Conservation (phyloP, 2,329 filamentous ascomycete species). For the Stachybotrys echinatus region DNA sequence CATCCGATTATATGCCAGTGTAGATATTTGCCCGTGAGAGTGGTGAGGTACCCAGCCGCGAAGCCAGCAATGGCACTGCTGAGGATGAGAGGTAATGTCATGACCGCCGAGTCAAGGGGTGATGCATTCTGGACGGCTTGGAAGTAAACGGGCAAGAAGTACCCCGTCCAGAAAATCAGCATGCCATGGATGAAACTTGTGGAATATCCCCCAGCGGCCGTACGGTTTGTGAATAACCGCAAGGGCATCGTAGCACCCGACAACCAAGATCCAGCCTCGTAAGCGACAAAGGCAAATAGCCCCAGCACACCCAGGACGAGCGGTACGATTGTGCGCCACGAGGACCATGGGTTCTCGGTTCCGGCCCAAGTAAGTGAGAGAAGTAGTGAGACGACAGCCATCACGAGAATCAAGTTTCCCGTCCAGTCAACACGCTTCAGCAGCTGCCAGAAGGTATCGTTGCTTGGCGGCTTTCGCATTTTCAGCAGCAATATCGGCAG, state of each 20-base stretch:
- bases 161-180: conserved; percentile 27
- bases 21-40: conserved; percentile 24
- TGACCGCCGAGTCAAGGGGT: conserved; percentile 24
- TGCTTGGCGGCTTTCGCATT: conserved; percentile 12
- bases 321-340: conserved; percentile 39
- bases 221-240: conserved; percentile 38
- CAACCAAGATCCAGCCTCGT: conserved; percentile 17
- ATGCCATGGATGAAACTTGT: conserved; percentile 15
- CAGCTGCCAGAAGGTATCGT: conserved; percentile 3
- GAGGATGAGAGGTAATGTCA: conserved; percentile 23
- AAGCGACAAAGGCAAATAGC: conserved; percentile 27
- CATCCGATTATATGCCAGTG: conserved; percentile 26
- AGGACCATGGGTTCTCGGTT: conserved; percentile 41
- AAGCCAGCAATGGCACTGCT: conserved; percentile 5
- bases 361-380: conserved; percentile 50
- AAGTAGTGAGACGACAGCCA: conserved; percentile 32
- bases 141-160: conserved; percentile 43
- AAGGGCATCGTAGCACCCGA: conserved; percentile 35
- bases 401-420: conserved; percentile 34
- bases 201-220: conserved; percentile 14
- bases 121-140: conserved; percentile 31
- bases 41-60: conserved; percentile 16
- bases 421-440: conserved; percentile 29
- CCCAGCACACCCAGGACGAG: conserved; percentile 36
- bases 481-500: conserved; percentile 15